These are phyloP conservation scores for Solanum pinnatisectum DNA, from an alignment of 257 asterid species.

Conservation along the genomic window DNA sequence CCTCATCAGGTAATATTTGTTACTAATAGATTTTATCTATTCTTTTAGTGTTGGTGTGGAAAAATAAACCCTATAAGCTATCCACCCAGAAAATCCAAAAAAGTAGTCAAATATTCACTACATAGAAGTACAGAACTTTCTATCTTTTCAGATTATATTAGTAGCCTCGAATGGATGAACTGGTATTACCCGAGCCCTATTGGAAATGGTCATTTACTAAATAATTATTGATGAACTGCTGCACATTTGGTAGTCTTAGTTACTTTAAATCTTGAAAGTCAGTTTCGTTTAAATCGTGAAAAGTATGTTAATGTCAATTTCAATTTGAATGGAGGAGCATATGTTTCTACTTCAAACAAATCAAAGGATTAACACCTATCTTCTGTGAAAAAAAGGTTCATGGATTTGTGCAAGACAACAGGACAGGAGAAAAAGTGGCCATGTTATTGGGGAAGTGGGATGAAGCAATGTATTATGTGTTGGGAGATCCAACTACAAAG, in stretches of 20 bases:
- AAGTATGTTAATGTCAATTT: not conserved
- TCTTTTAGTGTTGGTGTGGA: not conserved
- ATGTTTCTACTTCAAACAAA: not conserved
- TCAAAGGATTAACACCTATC: not conserved
- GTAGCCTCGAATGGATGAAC: not conserved
- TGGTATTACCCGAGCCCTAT: not conserved
- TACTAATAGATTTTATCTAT: not conserved
- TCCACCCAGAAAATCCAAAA: not conserved
- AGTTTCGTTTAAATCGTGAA: not conserved
- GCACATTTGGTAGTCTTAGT: not conserved
- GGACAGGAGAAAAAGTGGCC: slow-evolving; percentile 93
- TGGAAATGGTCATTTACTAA: not conserved
- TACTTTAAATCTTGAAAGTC: not conserved
- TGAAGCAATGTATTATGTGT: slow-evolving; percentile 89
- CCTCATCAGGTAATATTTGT: slow-evolving; percentile 79
- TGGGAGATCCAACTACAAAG: slow-evolving; percentile 90
- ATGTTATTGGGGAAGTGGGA: slow-evolving; percentile 94
- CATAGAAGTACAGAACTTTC: not conserved
- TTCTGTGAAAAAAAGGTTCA: slow-evolving; percentile 50
- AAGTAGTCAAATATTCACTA: not conserved
- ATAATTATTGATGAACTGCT: not conserved
- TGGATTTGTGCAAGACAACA: slow-evolving; percentile 95
- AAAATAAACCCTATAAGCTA: not conserved
- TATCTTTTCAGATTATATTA: not conserved
- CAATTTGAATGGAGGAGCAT: not conserved